Evolutionary conservation across 371 early-diverging fungal genomes (phyloP).

Genomic region (Actinomortierella wolfii): DNA sequence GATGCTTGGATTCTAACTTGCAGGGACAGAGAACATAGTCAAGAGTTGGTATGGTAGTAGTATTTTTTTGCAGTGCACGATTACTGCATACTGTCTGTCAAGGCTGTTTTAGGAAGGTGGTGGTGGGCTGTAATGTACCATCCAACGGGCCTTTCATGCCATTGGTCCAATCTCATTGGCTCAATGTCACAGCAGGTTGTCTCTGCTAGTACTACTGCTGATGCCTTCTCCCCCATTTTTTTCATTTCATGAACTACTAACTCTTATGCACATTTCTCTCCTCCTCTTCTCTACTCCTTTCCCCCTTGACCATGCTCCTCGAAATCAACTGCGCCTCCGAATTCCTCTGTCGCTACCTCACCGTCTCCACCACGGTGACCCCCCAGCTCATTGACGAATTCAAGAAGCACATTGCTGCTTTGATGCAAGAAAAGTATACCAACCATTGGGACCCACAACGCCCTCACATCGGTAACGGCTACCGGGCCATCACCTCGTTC

Average conservation of each 20-base stretch:
- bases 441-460: constrained; percentile 74
- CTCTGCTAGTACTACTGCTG: neutral
- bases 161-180: neutral
- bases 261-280: neutral
- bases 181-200: neutral
- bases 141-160: neutral
- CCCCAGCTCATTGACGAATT: constrained; percentile 43
- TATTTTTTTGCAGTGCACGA: too few species aligned
- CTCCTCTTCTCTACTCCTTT: neutral
- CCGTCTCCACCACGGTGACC: constrained; percentile 27
- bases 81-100: too few species aligned
- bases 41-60: too few species aligned
- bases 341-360: constrained; percentile 34
- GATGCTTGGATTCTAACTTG: too few species aligned
- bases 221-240: neutral
- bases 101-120: neutral
- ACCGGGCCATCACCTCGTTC: constrained; percentile 73
- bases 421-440: constrained; percentile 47
- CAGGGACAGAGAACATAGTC: too few species aligned
- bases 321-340: constrained; percentile 43
- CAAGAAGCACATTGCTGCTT: constrained; percentile 25
- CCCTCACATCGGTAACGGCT: constrained; percentile 72
- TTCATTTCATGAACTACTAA: too few species aligned
- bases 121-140: neutral
- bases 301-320: constrained; percentile 25